A percentile compares a stretch with the other conserved stretches of the same genome.
These are phyloP conservation scores for Eucalyptus cladocalyx DNA, from an alignment of 345 rosid species.

Conservation along the genomic window DNA sequence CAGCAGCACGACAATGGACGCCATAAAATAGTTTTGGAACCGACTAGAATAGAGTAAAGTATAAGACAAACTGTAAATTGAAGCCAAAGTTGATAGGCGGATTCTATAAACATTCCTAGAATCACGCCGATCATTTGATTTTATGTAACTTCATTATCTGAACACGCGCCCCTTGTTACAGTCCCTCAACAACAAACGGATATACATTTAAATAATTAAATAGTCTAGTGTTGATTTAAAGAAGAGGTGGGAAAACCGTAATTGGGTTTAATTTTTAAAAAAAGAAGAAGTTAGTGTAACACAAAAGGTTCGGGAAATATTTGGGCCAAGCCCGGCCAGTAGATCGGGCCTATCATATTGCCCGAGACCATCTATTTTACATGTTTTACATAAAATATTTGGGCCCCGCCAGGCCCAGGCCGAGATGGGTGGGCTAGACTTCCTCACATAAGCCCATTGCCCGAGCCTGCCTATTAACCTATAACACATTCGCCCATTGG, in stretches of 20 bases:
- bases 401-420: not conserved
- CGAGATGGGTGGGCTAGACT: not conserved
- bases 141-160: not conserved
- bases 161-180: not conserved
- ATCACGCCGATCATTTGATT: no score
- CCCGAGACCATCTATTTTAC: not conserved
- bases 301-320: not conserved
- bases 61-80: not conserved
- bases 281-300: no score
- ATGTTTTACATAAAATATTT: not conserved
- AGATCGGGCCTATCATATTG: not conserved
- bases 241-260: not conserved
- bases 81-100: not conserved
- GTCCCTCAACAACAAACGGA: not conserved
- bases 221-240: not conserved
- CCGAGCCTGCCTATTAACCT: not conserved
- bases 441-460: not conserved
- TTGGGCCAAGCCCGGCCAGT: not conserved
- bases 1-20: not conserved
- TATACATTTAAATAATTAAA: no score
- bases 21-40: not conserved
- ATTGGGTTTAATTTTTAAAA: not conserved
- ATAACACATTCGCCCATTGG: not conserved
- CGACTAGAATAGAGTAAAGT: not conserved
- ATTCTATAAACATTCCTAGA: not conserved